Evolutionary conservation across 805 yeast species (phyloP).

Genomic region (Lipomyces yamadae): DNA sequence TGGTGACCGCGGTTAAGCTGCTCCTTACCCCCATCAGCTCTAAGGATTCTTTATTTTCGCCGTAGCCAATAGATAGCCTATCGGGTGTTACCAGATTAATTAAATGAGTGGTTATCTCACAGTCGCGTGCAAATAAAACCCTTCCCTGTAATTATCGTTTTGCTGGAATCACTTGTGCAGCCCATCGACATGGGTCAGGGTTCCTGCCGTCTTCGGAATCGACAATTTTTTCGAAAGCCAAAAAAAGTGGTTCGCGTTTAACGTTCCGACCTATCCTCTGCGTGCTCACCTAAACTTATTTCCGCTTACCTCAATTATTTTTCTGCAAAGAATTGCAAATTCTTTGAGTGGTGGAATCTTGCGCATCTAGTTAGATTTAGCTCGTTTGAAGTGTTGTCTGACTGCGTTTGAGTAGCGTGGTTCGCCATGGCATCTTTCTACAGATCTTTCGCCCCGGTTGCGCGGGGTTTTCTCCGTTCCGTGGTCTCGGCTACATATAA

Average conservation of each 20-base stretch:
- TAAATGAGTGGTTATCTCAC: not conserved
- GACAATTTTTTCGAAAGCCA: not conserved
- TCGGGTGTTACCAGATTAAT: too few species aligned
- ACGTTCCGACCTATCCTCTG: not conserved
- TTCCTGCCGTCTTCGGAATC: not conserved
- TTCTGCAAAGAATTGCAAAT: not conserved
- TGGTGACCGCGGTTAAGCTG: too few species aligned
- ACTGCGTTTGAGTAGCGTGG: not conserved
- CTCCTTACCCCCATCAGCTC: too few species aligned
- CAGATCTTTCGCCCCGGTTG: conserved; percentile 29
- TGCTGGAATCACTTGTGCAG: too few species aligned
- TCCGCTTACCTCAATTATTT: not conserved
- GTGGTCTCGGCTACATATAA: conserved; percentile 22
- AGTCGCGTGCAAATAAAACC: too few species aligned
- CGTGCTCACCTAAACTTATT: not conserved
- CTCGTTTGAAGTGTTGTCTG: not conserved
- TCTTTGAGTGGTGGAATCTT: not conserved
- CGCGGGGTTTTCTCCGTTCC: conserved; percentile 28
- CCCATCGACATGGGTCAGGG: too few species aligned
- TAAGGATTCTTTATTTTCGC: too few species aligned
- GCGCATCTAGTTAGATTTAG: not conserved
- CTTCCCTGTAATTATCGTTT: too few species aligned
- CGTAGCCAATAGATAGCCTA: too few species aligned
- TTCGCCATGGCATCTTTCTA: conserved; percentile 24
- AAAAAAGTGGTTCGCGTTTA: not conserved